Evolutionary conservation across 2,329 filamentous ascomycete genomes (phyloP).

Genomic region (Myriosclerotinia curreyana): DNA sequence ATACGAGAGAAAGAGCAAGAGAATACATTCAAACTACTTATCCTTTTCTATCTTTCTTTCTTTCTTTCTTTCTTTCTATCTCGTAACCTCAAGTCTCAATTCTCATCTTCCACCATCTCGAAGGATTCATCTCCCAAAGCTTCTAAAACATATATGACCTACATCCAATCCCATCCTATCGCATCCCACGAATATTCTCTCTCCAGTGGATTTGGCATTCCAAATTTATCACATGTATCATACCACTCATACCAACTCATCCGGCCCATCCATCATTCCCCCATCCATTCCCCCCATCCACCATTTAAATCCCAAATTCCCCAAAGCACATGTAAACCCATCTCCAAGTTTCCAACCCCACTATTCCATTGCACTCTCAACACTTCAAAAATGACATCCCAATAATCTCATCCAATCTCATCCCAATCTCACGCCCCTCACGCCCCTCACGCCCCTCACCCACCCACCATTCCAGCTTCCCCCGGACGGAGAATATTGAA

Average conservation of each 20-base stretch:
- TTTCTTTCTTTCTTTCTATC: no score
- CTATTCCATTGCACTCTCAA: neutral
- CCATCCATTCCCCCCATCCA: neutral
- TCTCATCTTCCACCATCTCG: neutral
- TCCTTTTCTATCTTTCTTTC: no score
- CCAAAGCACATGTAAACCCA: no score
- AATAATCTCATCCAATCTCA: no score
- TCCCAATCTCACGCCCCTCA: neutral
- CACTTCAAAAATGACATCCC: neutral
- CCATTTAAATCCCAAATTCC: no score
- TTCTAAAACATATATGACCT: neutral
- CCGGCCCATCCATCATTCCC: no score
- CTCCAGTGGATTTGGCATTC: neutral
- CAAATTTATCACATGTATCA: no score
- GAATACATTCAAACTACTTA: no score
- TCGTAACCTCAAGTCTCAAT: neutral
- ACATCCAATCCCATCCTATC: neutral
- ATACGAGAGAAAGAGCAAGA: no score
- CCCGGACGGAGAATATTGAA: slow-evolving; percentile 1
- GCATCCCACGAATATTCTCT: neutral
- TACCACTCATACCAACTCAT: no score
- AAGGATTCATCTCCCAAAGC: neutral
- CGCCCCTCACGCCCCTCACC: no score
- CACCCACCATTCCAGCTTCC: neutral
- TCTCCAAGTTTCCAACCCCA: no score